These are phyloP conservation scores for Phellinidium pouzarii DNA, from an alignment of 1,284 basidiomycete genomes.

Conservation along the genomic window DNA sequence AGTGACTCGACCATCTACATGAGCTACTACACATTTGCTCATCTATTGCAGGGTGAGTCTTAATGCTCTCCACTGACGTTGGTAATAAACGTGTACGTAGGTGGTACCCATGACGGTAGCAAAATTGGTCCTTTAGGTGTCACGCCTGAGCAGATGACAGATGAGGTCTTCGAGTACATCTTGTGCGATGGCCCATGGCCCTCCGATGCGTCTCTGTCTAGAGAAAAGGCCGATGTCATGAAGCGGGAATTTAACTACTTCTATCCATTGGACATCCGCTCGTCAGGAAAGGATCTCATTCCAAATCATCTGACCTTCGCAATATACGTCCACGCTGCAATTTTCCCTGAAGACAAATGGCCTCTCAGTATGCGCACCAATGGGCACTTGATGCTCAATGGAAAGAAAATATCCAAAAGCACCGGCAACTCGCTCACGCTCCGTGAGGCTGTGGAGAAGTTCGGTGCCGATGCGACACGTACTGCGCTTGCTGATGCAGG, in stretches of 20 bases:
- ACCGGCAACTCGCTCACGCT: slow-evolving; percentile 87
- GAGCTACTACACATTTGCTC: slow-evolving; percentile 95
- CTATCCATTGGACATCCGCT: slow-evolving; percentile 97
- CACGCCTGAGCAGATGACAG: slow-evolving; percentile 88
- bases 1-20: slow-evolving; percentile 99
- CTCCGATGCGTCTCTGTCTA: slow-evolving; percentile 51
- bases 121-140: slow-evolving; percentile 81
- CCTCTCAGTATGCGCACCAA: slow-evolving; percentile 90
- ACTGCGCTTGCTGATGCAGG: slow-evolving; percentile 94
- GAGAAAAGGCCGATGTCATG: slow-evolving; percentile 77
- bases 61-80: slow-evolving; percentile 3
- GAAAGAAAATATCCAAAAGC: slow-evolving; percentile 98
- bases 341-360: slow-evolving; percentile 95
- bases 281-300: slow-evolving; percentile 98
- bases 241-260: slow-evolving; percentile 96
- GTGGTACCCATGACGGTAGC: slow-evolving; percentile 71
- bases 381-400: slow-evolving; percentile 96
- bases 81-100: slow-evolving; percentile 30
- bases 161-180: slow-evolving; percentile 96
- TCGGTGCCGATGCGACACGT: slow-evolving; percentile 90
- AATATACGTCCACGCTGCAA: slow-evolving; percentile 89
- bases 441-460: slow-evolving; percentile 74
- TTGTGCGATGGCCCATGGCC: slow-evolving; percentile 79
- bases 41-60: slow-evolving; percentile 74
- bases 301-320: slow-evolving; percentile 96